Conservation (phyloP, 768 basidiomycete species). For the Rhodotorula babjevae region DNA sequence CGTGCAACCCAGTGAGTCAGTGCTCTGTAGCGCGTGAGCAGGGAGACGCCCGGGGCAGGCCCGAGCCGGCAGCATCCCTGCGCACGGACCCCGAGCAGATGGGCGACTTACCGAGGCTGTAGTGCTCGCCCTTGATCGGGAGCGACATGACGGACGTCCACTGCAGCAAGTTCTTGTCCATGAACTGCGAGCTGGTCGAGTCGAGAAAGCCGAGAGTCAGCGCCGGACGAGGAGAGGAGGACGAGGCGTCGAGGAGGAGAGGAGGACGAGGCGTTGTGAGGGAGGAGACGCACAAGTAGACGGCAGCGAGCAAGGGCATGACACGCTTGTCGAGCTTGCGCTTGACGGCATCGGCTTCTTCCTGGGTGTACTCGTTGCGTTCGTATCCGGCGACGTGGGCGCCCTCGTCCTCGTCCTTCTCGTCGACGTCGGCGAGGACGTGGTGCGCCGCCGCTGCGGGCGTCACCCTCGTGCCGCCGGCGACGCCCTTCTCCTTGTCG, state of each 20-base stretch:
- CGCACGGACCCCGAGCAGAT: too few species aligned
- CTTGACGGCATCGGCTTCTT: conserved; percentile 23
- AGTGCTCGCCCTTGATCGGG: conserved; percentile 54
- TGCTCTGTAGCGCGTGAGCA: too few species aligned
- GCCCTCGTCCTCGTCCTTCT: conserved; percentile 26
- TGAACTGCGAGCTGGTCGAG: conserved; percentile 50
- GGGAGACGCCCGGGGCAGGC: too few species aligned
- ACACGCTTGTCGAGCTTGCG: conserved; percentile 29
- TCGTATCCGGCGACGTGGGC: conserved; percentile 11
- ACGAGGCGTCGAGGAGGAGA: neutral
- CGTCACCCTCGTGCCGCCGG: neutral
- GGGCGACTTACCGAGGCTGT: conserved; percentile 53
- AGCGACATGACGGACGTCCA: conserved; percentile 67
- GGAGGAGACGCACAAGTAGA: neutral
- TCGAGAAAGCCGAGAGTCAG: neutral
- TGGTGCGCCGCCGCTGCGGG: neutral
- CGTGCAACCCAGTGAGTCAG: too few species aligned
- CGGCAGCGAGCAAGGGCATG: conserved; percentile 12
- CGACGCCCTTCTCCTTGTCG: conserved; percentile 19
- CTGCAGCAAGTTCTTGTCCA: conserved; percentile 74
- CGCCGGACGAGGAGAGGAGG: neutral
- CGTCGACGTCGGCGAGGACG: conserved; percentile 3
- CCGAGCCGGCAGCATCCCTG: too few species aligned
- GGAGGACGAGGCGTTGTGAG: too few species aligned
- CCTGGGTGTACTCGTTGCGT: conserved; percentile 11